Base-by-base conservation (phyloP, 163 green algal genomes). In the Chloromonas sp. region DNA sequence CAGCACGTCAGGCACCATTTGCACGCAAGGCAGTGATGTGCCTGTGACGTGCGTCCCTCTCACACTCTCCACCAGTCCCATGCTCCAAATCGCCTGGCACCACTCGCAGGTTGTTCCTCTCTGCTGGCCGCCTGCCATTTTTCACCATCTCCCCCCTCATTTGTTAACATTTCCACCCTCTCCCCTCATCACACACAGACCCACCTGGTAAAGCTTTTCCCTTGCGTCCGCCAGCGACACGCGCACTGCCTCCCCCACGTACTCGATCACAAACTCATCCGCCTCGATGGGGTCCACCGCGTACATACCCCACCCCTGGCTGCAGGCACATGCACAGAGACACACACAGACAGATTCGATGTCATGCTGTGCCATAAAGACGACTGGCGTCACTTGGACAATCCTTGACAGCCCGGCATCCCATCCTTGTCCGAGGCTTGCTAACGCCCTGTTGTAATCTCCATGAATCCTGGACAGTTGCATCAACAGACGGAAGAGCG, bases 181-280 rank as follows among this genome's bases (percentile, higher is more conserved):
- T 36, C 74, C 13, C 13, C 8, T 36, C 36, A 36, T 36, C 36
- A 36, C 36, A 36, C 36, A 36, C 15, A 36, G 36, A 36, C 61
- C 1, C 81, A 84, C 70, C 66, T 88, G 71, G 81, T 81, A 84
- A 66, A 84, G 15, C 15, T 83, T 83, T 88, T 95, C 90, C 5
- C 91, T 86, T 60, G 87, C 85, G 81, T 94, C 92, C 13, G 87
- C 86, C 66, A 95, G 77, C 57, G 87, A 83, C 36, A 84, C 84
- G 14, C 92, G 85, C 5, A 94, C 88, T 81, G 92, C 81, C 89
- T 93, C 86, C 2, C 92, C 92, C 15, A 89, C 78, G 74, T 95
- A 95, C 87, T 95, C 87, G 14, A 94, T 93, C 14, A 95, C 81
- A 86, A 95, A 91, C 84, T 92, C 91, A 0, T 88, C 87, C 3